These are phyloP conservation scores for Lineolata rhizophorae DNA, from an alignment of 495 filamentous ascomycete genomes.

Conservation along the genomic window DNA sequence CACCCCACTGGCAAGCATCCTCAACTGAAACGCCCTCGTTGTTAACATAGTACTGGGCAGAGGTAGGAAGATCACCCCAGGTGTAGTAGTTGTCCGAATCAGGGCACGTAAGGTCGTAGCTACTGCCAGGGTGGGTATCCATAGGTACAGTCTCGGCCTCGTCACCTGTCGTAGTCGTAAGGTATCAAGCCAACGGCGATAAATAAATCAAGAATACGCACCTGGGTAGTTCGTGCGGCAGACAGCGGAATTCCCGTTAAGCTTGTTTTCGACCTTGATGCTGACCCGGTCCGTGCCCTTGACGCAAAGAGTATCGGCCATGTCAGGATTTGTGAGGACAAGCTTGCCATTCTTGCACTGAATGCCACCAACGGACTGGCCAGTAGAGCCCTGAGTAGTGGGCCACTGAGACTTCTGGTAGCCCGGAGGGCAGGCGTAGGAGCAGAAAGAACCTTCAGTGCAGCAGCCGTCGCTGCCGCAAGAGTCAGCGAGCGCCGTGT, in stretches of 20 bases:
- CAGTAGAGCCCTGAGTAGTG: slow-evolving; percentile 47
- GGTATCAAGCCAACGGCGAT: neutral
- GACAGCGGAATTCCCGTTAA: slow-evolving; percentile 40
- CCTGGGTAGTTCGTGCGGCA: slow-evolving; percentile 97
- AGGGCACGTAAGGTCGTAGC: slow-evolving; percentile 48
- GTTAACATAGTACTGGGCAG: slow-evolving; percentile 96
- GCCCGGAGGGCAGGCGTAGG: slow-evolving; percentile 78
- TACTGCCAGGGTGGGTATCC: slow-evolving; percentile 29
- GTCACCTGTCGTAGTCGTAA: slow-evolving; percentile 20
- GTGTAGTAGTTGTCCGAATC: slow-evolving; percentile 45
- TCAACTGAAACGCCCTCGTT: slow-evolving; percentile 39
- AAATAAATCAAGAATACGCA: slow-evolving; percentile 13
- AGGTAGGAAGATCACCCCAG: slow-evolving; percentile 53
- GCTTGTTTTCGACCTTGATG: slow-evolving; percentile 50
- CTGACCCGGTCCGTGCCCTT: slow-evolving; percentile 35
- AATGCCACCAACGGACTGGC: slow-evolving; percentile 77
- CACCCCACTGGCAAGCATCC: slow-evolving; percentile 64
- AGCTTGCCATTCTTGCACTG: slow-evolving; percentile 65
- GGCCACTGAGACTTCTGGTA: slow-evolving; percentile 95
- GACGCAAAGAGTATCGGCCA: slow-evolving; percentile 52
- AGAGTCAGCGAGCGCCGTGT: slow-evolving; percentile 21
- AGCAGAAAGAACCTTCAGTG: slow-evolving; percentile 49
- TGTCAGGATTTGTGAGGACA: slow-evolving; percentile 44
- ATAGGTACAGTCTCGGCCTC: slow-evolving; percentile 71
- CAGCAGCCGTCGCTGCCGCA: slow-evolving; percentile 32